Conservation (phyloP, 2,329 filamentous ascomycete species). For the Volutella citrinella region DNA sequence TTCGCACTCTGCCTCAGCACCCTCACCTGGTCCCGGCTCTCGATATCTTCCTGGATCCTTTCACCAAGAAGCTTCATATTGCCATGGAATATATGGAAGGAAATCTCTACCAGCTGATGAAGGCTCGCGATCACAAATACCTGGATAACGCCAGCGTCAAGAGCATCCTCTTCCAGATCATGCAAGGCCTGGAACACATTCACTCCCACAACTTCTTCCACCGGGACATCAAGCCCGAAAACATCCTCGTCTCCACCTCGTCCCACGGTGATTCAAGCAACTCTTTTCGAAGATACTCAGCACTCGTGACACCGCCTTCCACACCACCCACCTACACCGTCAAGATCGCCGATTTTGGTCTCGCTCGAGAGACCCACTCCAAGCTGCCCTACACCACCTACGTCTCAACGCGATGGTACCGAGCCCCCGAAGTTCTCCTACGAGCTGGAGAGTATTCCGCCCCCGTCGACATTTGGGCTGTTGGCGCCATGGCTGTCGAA, state of each 20-base stretch:
- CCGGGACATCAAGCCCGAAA: conserved; percentile 98
- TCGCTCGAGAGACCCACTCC: conserved; percentile 96
- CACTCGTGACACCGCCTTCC: conserved; percentile 88
- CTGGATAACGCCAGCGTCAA: conserved; percentile 91
- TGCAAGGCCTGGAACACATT: conserved; percentile 94
- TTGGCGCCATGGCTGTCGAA: conserved; percentile 98
- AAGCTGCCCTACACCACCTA: conserved; percentile 97
- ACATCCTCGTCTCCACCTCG: conserved; percentile 94
- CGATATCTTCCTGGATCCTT: conserved; percentile 96
- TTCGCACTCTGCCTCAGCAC: conserved; percentile 83
- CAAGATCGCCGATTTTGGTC: conserved; percentile 97
- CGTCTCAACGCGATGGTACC: conserved; percentile 97
- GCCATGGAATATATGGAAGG: conserved; percentile 99
- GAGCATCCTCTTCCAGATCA: conserved; percentile 96
- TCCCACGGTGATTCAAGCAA: conserved; percentile 77
- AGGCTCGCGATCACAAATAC: conserved; percentile 91
- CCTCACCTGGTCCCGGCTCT: conserved; percentile 93
- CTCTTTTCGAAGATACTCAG: conserved; percentile 89
- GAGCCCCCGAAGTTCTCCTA: conserved; percentile 89
- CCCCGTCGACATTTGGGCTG: conserved; percentile 96
- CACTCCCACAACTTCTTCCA: conserved; percentile 98
- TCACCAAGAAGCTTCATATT: conserved; percentile 95
- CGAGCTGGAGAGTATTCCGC: conserved; percentile 96
- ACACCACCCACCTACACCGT: conserved; percentile 93
- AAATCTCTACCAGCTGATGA: conserved; percentile 98